Conservation (phyloP, 2,329 filamentous ascomycete genomes). For the Fusarium pseudoanthophilum region DNA sequence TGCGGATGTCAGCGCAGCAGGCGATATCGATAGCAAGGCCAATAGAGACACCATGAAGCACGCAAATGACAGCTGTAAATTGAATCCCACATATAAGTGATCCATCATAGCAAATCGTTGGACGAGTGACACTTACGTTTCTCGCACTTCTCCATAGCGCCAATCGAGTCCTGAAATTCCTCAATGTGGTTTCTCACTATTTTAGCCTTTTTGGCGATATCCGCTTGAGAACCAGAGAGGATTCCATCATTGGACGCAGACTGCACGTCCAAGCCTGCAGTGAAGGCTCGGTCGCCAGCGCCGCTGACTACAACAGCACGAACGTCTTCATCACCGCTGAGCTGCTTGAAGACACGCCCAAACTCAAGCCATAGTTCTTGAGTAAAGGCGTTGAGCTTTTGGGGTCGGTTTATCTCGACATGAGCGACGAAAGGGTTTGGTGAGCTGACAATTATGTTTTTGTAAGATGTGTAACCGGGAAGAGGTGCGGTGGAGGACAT, state of each 20-base stretch:
- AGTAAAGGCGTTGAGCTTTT: slow-evolving; percentile 89
- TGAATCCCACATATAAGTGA: slow-evolving; percentile 26
- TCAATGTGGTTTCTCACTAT: slow-evolving; percentile 73
- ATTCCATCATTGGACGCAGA: slow-evolving; percentile 68
- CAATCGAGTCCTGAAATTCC: slow-evolving; percentile 84
- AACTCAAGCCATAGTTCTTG: slow-evolving; percentile 90
- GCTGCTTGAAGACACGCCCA: slow-evolving; percentile 73
- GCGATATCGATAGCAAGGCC: slow-evolving; percentile 82
- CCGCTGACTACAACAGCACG: slow-evolving; percentile 84
- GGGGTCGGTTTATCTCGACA: slow-evolving; percentile 88
- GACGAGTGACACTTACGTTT: slow-evolving; percentile 70
- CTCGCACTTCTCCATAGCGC: slow-evolving; percentile 83
- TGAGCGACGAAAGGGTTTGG: slow-evolving; percentile 82
- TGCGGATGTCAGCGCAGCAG: slow-evolving; percentile 75
- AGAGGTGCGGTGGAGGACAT: slow-evolving; percentile 45
- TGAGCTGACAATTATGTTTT: slow-evolving; percentile 79
- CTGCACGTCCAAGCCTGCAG: slow-evolving; percentile 84
- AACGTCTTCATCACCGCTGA: slow-evolving; percentile 77
- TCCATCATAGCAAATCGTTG: background rate
- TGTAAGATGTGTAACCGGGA: slow-evolving; percentile 59
- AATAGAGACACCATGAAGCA: slow-evolving; percentile 81
- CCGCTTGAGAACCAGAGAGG: slow-evolving; percentile 54
- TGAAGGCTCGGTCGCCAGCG: slow-evolving; percentile 85
- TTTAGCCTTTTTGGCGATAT: slow-evolving; percentile 73
- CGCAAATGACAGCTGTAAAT: slow-evolving; percentile 76